Conservation (phyloP, 805 yeast species). For the Metschnikowia lochheadii region DNA sequence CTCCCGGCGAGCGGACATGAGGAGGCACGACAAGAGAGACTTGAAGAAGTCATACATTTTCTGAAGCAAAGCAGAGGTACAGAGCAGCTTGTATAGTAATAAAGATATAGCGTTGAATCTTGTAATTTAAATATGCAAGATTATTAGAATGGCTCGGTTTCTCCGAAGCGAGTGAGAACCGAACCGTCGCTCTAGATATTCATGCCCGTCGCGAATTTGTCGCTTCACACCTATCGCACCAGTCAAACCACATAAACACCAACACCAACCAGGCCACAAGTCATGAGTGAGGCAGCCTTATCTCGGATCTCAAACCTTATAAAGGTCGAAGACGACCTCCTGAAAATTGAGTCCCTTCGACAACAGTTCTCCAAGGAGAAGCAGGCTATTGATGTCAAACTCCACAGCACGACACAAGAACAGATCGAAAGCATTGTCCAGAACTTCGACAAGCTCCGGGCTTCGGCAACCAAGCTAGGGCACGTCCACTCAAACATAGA, state of each 20-base stretch:
- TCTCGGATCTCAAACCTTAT: conserved; percentile 37
- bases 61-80: neutral
- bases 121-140: too few relatives aligned
- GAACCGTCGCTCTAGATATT: neutral
- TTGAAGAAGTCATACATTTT: neutral
- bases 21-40: neutral
- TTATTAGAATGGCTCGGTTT: neutral
- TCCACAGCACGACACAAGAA: conserved; percentile 63
- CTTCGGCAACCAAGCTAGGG: conserved; percentile 34
- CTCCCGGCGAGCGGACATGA: neutral
- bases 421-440: conserved; percentile 55
- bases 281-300: conserved; percentile 40
- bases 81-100: neutral
- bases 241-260: neutral
- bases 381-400: conserved; percentile 67
- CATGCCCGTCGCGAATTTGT: neutral
- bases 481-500: conserved; percentile 38
- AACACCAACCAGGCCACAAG: neutral
- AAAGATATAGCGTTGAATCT: neutral
- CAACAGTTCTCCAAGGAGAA: conserved; percentile 66
- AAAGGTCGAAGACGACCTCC: conserved; percentile 50
- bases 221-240: neutral
- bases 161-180: neutral
- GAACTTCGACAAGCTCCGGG: conserved; percentile 49
- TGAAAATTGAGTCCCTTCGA: conserved; percentile 47